Percentiles rank a stretch among this genome's conserved stretches.
These are phyloP conservation scores for Leishmania martiniquensis DNA, from an alignment of 208 protist genomes.

Conservation along the genomic window DNA sequence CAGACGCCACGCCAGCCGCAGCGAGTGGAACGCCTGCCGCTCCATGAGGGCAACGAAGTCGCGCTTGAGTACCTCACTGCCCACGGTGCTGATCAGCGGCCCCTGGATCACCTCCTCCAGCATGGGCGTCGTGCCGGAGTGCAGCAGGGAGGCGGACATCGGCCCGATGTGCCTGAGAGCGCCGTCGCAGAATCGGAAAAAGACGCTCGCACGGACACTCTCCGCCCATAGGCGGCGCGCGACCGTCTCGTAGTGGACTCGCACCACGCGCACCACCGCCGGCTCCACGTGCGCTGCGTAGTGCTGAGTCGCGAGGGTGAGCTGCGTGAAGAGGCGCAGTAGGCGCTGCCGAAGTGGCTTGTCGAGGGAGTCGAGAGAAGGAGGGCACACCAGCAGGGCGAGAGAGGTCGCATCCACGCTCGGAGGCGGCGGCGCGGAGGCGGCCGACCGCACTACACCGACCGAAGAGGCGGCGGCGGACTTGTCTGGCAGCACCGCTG, in stretches of 20 bases:
- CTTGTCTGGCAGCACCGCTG: conserved; percentile 13
- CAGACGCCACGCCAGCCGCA: conserved; percentile 50
- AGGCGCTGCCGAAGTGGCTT: conserved; percentile 18
- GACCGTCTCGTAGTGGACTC: conserved; percentile 35
- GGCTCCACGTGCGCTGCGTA: conserved; percentile 62
- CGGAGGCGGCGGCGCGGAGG: background rate
- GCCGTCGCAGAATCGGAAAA: conserved; percentile 43
- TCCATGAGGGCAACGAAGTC: conserved; percentile 44
- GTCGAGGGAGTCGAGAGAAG: conserved; percentile 21
- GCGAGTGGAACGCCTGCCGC: conserved; percentile 29
- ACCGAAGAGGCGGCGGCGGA: background rate
- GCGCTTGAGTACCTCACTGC: conserved; percentile 40
- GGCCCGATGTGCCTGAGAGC: conserved; percentile 37
- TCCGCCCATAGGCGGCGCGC: conserved; percentile 37
- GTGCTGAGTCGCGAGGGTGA: conserved; percentile 46
- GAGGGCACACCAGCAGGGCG: conserved; percentile 13
- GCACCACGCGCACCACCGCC: conserved; percentile 33
- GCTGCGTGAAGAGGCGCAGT: conserved; percentile 48
- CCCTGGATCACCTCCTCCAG: conserved; percentile 52
- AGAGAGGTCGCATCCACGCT: background rate
- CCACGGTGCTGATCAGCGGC: conserved; percentile 41
- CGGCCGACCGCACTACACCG: background rate
- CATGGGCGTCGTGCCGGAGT: conserved; percentile 35
- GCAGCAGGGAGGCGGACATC: conserved; percentile 47
- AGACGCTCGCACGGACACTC: conserved; percentile 27